A percentile compares a stretch with the other conserved stretches of the same genome.
These are phyloP conservation scores for Barnettozyma californica DNA, from an alignment of 805 yeast species.

Conservation along the genomic window DNA sequence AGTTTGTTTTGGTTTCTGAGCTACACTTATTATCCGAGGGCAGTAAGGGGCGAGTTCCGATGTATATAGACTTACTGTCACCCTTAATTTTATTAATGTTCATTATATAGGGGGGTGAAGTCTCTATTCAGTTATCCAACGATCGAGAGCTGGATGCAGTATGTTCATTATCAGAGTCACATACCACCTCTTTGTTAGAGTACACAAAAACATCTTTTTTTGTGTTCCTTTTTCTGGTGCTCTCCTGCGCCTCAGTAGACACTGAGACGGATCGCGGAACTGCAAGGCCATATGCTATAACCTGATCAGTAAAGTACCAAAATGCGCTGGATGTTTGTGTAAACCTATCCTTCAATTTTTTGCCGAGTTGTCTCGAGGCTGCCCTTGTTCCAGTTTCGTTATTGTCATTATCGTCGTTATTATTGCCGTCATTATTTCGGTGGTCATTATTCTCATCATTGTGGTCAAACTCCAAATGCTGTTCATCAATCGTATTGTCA, in stretches of 20 bases:
- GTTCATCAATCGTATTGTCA: constrained; percentile 9
- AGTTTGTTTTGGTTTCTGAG: not conserved
- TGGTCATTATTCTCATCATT: constrained; percentile 16
- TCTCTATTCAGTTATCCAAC: not conserved
- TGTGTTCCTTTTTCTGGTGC: constrained; percentile 24
- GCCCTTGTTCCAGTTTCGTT: not conserved
- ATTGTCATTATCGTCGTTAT: constrained; percentile 4
- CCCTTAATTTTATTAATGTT: too few species aligned
- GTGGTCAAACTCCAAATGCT: constrained; percentile 5
- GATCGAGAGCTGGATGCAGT: constrained; percentile 2
- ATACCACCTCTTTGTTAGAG: constrained; percentile 36
- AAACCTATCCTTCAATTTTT: constrained; percentile 22
- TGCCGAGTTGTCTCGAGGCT: constrained; percentile 3
- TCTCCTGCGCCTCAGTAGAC: constrained; percentile 17
- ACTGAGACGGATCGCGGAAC: constrained; percentile 44
- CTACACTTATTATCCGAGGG: not conserved
- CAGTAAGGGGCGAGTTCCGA: not conserved
- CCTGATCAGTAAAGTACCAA: constrained; percentile 43
- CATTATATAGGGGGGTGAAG: too few species aligned
- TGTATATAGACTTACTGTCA: too few species aligned
- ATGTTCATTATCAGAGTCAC: constrained; percentile 29
- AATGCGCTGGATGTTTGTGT: constrained; percentile 33
- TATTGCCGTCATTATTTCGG: constrained; percentile 4
- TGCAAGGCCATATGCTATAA: constrained; percentile 54
- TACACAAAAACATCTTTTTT: constrained; percentile 38